phyloP scores from a whole-genome alignment of 1,284 basidiomycete species.

The Porogramme epimiltina region DNA sequence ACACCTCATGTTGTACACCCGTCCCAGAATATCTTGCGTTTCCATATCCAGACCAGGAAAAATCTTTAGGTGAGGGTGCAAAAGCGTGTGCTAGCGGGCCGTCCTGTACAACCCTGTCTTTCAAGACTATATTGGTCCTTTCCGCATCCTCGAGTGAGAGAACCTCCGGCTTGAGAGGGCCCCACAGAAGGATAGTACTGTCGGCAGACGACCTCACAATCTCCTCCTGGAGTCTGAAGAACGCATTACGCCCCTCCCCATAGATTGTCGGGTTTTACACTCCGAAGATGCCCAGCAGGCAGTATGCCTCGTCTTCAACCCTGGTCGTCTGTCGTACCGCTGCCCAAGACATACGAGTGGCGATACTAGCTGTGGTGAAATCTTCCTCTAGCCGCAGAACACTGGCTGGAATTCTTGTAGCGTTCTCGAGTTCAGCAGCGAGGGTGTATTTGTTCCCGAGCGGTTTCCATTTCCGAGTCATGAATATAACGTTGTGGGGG shows the following conservation, averaged over 20 bases:
- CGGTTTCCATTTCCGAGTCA: background rate
- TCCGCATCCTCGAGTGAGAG: too few relatives aligned
- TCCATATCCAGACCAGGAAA: too few relatives aligned
- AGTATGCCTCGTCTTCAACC: background rate
- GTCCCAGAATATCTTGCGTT: too few relatives aligned
- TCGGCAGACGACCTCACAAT: background rate
- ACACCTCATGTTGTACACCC: too few relatives aligned
- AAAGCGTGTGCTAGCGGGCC: too few relatives aligned
- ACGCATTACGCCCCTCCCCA: background rate
- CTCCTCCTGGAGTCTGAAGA: background rate
- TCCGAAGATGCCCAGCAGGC: background rate
- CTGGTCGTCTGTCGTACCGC: background rate
- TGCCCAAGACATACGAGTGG: background rate
- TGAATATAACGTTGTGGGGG: background rate
- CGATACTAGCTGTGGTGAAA: background rate
- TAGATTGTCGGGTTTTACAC: background rate
- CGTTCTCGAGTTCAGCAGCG: background rate
- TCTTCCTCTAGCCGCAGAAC: background rate
- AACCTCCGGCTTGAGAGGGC: too few relatives aligned
- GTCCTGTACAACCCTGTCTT: too few relatives aligned
- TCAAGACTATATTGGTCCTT: too few relatives aligned
- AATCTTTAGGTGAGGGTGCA: too few relatives aligned
- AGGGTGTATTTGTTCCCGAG: background rate
- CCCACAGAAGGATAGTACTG: background rate
- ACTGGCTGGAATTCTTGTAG: background rate